These are phyloP conservation scores for Neoarthrinium moseri DNA, from an alignment of 2,329 filamentous ascomycete species.

Conservation along the genomic window DNA sequence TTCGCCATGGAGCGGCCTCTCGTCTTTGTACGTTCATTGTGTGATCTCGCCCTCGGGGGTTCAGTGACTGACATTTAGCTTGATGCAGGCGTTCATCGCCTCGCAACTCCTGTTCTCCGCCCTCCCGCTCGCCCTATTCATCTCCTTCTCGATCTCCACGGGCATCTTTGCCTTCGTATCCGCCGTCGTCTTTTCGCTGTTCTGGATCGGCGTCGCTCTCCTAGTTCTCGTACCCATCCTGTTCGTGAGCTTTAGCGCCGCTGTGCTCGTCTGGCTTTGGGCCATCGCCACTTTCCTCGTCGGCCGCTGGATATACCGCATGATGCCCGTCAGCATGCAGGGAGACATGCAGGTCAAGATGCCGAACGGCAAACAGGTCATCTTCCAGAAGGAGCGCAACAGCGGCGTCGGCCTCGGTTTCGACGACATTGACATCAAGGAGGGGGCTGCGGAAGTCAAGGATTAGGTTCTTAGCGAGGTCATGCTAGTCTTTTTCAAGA, in stretches of 20 bases:
- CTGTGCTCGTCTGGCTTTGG: constrained; percentile 67
- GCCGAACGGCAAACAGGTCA: constrained; percentile 18
- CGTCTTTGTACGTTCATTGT: constrained; percentile 56
- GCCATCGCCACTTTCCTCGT: constrained; percentile 58
- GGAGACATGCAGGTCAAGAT: constrained; percentile 11
- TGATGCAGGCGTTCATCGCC: constrained; percentile 62
- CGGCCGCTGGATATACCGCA: constrained; percentile 43
- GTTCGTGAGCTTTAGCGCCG: constrained; percentile 62
- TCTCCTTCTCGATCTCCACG: constrained; percentile 62
- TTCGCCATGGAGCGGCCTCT: constrained; percentile 67
- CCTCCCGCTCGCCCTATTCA: constrained; percentile 68
- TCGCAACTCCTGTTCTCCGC: constrained; percentile 64
- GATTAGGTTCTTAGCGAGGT: constrained; percentile 27
- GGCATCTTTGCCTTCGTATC: constrained; percentile 61
- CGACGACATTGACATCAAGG: constrained; percentile 16
- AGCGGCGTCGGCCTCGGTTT: constrained; percentile 8
- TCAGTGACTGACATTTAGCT: too few relatives aligned
- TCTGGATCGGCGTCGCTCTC: constrained; percentile 66
- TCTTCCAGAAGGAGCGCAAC: constrained; percentile 17
- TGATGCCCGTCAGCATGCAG: constrained; percentile 16
- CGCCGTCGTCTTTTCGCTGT: constrained; percentile 64
- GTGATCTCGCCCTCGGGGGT: too few relatives aligned
- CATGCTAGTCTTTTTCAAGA: constrained; percentile 18
- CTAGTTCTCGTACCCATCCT: constrained; percentile 68
- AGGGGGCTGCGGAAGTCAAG: constrained; percentile 21